Conservation (phyloP, 345 rosid genomes). For the Eucalyptus polybractea region DNA sequence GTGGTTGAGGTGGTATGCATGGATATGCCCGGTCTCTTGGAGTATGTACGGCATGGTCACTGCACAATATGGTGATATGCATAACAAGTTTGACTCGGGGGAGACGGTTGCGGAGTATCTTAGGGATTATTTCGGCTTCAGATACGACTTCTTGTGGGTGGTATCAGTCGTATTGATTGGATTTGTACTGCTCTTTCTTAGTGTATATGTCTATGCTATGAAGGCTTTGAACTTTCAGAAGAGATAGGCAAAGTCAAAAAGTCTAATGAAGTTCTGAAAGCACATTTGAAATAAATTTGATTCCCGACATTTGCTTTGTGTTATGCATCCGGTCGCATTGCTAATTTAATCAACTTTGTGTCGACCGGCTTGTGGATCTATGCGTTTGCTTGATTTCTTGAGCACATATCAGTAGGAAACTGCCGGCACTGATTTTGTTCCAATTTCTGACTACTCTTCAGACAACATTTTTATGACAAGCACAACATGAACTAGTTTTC, state of each 20-base stretch:
- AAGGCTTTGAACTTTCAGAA: slow-evolving; percentile 32
- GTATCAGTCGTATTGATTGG: slow-evolving; percentile 13
- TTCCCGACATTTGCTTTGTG: neutral
- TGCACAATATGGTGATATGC: slow-evolving; percentile 32
- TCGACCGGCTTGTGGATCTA: neutral
- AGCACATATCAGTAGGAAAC: neutral
- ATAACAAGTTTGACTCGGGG: slow-evolving; percentile 17
- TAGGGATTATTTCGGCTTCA: slow-evolving; percentile 26
- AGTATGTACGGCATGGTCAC: slow-evolving; percentile 18
- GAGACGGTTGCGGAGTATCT: slow-evolving; percentile 27
- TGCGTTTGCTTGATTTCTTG: neutral
- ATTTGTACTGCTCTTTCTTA: slow-evolving; percentile 10
- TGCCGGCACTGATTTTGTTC: neutral
- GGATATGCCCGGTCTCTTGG: slow-evolving; percentile 31
- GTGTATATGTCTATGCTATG: slow-evolving; percentile 10
- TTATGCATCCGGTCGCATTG: neutral
- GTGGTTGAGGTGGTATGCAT: slow-evolving; percentile 36
- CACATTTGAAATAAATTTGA: neutral
- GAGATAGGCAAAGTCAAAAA: neutral
- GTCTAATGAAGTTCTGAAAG: neutral
- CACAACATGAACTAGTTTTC: neutral
- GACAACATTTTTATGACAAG: neutral
- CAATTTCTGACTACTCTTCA: neutral
- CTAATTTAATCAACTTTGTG: neutral
- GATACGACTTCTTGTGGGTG: slow-evolving; percentile 15